Conservation (phyloP, 1,284 basidiomycete species). For the Phenoliferia sp. region DNA sequence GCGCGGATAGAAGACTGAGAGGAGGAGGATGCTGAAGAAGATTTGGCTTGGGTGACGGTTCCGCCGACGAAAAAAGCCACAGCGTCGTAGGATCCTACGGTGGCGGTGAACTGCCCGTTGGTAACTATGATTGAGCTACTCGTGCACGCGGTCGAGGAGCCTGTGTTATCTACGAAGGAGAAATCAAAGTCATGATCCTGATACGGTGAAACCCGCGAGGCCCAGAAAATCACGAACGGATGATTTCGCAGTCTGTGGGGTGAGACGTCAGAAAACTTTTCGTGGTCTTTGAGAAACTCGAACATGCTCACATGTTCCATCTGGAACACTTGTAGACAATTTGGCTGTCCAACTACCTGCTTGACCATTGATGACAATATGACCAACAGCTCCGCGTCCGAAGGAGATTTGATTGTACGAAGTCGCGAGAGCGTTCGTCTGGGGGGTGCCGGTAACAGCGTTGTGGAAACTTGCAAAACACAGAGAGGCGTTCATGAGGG, state of each 20-base stretch:
- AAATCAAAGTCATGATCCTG: neutral
- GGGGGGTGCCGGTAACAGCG: neutral
- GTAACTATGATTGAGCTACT: slow-evolving; percentile 50
- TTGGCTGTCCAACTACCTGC: slow-evolving; percentile 54
- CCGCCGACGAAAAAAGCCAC: slow-evolving; percentile 50
- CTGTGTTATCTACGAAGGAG: slow-evolving; percentile 38
- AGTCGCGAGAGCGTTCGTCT: neutral
- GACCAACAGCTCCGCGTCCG: slow-evolving; percentile 44
- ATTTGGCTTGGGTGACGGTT: neutral
- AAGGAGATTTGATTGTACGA: slow-evolving; percentile 6
- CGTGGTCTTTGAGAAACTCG: neutral
- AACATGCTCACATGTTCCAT: slow-evolving; percentile 46
- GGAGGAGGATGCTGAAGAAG: no score
- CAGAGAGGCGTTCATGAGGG: no score
- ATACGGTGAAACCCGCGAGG: neutral
- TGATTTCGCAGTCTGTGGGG: slow-evolving; percentile 58
- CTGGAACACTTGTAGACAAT: slow-evolving; percentile 55
- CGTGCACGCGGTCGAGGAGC: neutral
- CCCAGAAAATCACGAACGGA: slow-evolving; percentile 37
- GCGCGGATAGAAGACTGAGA: no score
- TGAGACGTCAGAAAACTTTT: neutral
- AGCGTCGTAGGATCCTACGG: slow-evolving; percentile 53
- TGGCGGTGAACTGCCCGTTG: slow-evolving; percentile 53
- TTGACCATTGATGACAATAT: slow-evolving; percentile 61
- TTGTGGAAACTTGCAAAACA: neutral